A percentile compares a stretch with the other conserved stretches of the same genome.
These are phyloP conservation scores for Neonectria sp. DNA, from an alignment of 2,329 filamentous ascomycete species.

Conservation along the genomic window DNA sequence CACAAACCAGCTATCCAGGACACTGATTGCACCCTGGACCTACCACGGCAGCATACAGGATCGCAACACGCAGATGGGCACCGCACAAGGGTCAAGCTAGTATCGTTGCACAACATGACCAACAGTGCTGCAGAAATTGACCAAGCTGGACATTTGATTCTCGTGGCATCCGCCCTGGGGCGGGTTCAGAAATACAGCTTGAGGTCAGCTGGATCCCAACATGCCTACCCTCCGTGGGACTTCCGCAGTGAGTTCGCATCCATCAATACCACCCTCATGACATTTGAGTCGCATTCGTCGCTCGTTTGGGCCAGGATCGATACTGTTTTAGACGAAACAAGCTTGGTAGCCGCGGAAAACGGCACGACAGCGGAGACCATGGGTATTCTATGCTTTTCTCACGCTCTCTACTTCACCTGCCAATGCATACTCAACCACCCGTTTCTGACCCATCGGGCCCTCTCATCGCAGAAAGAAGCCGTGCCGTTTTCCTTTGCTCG, in stretches of 20 bases:
- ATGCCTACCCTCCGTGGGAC: constrained; percentile 2
- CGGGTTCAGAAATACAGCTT: constrained; percentile 9
- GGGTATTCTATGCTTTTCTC: constrained; percentile 13
- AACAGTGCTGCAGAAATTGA: constrained; percentile 1
- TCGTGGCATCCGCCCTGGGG: neutral
- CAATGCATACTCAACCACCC: constrained; percentile 17
- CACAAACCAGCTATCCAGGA: constrained; percentile 7
- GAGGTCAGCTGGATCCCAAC: neutral
- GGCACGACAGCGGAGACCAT: constrained; percentile 6
- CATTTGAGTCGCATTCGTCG: constrained; percentile 3
- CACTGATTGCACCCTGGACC: constrained; percentile 3
- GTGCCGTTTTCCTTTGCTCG: constrained; percentile 4
- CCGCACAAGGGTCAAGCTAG: constrained; percentile 4
- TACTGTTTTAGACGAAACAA: constrained; percentile 5
- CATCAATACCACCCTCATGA: constrained; percentile 9
- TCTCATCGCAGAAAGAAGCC: constrained; percentile 1
- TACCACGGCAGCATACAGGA: constrained; percentile 4
- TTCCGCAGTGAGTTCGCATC: constrained; percentile 6
- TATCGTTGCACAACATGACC: constrained; percentile 3
- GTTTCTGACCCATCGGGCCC: neutral
- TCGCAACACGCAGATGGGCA: constrained; percentile 1
- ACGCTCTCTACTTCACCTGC: constrained; percentile 15
- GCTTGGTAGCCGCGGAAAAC: neutral
- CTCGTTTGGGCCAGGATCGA: neutral
- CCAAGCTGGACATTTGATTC: constrained; percentile 1